A percentile compares a stretch with the other conserved stretches of the same genome.
These are phyloP conservation scores for Fusarium equiseti DNA, from an alignment of 2,329 filamentous ascomycete species.

Conservation along the genomic window DNA sequence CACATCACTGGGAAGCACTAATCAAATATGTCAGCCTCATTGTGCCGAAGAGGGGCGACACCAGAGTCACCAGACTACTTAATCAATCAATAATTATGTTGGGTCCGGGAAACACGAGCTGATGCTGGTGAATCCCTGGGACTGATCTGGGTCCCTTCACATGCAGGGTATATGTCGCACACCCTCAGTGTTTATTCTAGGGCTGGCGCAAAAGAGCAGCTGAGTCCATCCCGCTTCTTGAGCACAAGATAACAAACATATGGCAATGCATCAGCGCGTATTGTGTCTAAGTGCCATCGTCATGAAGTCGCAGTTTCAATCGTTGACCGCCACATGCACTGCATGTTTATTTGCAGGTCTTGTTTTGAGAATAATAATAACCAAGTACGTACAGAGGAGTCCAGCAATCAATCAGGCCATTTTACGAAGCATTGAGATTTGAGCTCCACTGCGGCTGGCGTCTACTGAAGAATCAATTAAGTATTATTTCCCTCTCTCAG, in stretches of 20 bases:
- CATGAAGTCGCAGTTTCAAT: constrained; percentile 14
- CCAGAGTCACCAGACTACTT: not conserved
- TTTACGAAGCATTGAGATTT: constrained; percentile 21
- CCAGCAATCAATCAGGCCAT: not conserved
- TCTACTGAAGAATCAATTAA: not conserved
- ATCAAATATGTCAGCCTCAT: not conserved
- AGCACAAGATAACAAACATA: constrained; percentile 16
- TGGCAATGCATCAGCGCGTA: constrained; percentile 13
- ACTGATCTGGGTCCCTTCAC: constrained; percentile 31
- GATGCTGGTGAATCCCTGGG: constrained; percentile 27
- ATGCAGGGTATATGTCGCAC: constrained; percentile 23
- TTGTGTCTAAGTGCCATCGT: not conserved
- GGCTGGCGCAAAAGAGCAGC: constrained; percentile 8
- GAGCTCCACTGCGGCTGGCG: constrained; percentile 27
- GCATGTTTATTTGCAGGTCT: not conserved
- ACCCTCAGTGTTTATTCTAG: not conserved
- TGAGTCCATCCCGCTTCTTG: constrained; percentile 4
- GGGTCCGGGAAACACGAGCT: not conserved
- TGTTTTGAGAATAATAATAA: not conserved
- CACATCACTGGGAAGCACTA: not conserved
- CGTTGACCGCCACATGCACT: constrained; percentile 6
- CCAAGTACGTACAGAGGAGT: not conserved
- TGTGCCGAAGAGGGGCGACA: not conserved
- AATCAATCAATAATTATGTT: not conserved
- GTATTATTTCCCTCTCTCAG: not conserved